Conservation (phyloP, 345 rosid species). For the Syzygium jambos region DNA sequence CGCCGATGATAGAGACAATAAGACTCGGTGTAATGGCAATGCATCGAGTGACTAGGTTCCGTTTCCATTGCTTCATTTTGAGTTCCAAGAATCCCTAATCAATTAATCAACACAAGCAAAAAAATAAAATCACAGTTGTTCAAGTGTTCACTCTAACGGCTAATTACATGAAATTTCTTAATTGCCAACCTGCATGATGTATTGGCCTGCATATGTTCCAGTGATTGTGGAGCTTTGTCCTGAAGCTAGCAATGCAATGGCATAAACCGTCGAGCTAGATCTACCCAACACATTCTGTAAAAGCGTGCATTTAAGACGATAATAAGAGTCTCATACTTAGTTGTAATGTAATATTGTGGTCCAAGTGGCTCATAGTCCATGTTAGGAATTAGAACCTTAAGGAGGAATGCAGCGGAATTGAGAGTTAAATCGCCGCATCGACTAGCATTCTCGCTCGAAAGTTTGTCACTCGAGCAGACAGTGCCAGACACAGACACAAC, state of each 20-base stretch:
- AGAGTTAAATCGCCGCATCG: slow-evolving; percentile 46
- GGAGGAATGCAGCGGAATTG: slow-evolving; percentile 70
- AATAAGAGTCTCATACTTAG: background rate
- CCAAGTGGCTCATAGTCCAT: background rate
- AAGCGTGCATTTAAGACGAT: background rate
- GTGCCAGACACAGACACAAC: slow-evolving; percentile 50
- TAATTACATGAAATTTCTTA: background rate
- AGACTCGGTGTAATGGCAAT: slow-evolving; percentile 63
- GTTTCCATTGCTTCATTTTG: slow-evolving; percentile 44
- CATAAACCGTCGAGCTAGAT: slow-evolving; percentile 48
- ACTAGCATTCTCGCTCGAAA: slow-evolving; percentile 13
- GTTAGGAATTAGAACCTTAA: slow-evolving; percentile 19
- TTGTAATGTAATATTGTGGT: background rate
- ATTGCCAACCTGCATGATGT: slow-evolving; percentile 42
- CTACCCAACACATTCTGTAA: slow-evolving; percentile 57
- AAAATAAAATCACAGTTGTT: slow-evolving; percentile 42
- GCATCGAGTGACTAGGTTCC: slow-evolving; percentile 54
- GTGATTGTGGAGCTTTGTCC: slow-evolving; percentile 69
- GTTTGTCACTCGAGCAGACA: slow-evolving; percentile 26
- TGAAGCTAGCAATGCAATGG: slow-evolving; percentile 56
- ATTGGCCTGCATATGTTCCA: slow-evolving; percentile 72
- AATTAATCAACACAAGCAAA: slow-evolving; percentile 44
- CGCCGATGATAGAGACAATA: slow-evolving; percentile 44
- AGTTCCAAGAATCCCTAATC: slow-evolving; percentile 58
- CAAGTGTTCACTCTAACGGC: slow-evolving; percentile 35